These are phyloP conservation scores for Speleostelium caveatum DNA, from an alignment of 78 protist species.

Conservation along the genomic window DNA sequence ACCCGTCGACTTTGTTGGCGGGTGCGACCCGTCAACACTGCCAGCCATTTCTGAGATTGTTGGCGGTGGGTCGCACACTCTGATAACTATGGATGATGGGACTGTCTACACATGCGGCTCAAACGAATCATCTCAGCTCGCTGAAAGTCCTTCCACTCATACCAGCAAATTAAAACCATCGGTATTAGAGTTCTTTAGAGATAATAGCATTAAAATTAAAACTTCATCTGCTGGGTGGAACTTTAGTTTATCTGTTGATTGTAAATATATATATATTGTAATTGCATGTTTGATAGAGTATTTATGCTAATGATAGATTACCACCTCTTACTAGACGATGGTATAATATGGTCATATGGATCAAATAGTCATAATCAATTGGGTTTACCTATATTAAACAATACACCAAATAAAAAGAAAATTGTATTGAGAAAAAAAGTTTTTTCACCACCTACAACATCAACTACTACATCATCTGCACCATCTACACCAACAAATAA, in stretches of 20 bases:
- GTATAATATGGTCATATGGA: conserved; percentile 40
- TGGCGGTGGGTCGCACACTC: conserved; percentile 46
- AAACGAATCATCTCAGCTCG: conserved; percentile 70
- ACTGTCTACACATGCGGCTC: conserved; percentile 24
- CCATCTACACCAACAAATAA: neutral
- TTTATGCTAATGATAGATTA: too few species aligned
- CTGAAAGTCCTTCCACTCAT: neutral
- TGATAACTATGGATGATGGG: neutral
- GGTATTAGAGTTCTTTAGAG: neutral
- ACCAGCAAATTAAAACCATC: neutral
- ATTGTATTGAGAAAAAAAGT: neutral
- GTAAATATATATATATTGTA: too few species aligned
- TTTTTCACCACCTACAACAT: neutral
- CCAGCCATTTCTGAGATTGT: neutral
- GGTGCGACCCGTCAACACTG: neutral
- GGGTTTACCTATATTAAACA: conserved; percentile 9
- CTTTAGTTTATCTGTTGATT: conserved; percentile 11
- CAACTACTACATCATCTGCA: neutral
- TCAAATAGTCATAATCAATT: conserved; percentile 47
- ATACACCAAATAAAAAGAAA: neutral
- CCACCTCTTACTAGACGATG: too few species aligned
- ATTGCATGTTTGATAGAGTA: too few species aligned
- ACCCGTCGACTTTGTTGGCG: neutral
- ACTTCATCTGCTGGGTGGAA: conserved; percentile 38
- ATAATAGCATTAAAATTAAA: neutral